A percentile compares a stretch with the other conserved stretches of the same genome.
Conservation (phyloP, 352 stramenopile genomes). For the Pythium periplocum region DNA sequence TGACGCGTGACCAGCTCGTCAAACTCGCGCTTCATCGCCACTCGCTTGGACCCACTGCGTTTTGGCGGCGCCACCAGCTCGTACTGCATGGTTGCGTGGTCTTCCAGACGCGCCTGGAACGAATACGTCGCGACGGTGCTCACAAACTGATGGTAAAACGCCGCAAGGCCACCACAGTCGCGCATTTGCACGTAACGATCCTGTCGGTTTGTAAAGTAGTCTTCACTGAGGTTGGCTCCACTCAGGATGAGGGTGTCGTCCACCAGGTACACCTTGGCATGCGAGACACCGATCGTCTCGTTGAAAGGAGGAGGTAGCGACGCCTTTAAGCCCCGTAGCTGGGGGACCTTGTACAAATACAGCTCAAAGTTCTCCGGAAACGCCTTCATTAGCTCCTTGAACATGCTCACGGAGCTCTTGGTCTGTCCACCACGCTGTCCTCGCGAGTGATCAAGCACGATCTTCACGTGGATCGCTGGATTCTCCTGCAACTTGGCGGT, state of each 20-base stretch:
- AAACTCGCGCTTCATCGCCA: constrained; percentile 35
- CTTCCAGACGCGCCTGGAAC: constrained; percentile 32
- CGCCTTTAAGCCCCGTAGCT: constrained; percentile 53
- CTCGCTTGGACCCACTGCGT: constrained; percentile 8
- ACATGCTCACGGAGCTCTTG: constrained; percentile 55
- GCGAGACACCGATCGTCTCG: constrained; percentile 75
- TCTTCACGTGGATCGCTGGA: constrained; percentile 43
- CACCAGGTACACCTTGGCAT: constrained; percentile 82
- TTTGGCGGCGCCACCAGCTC: constrained; percentile 1
- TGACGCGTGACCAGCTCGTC: constrained; percentile 30
- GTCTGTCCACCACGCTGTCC: constrained; percentile 42
- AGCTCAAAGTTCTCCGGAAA: constrained; percentile 53
- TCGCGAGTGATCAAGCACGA: constrained; percentile 70
- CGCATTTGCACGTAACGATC: constrained; percentile 74
- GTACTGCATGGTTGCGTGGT: constrained; percentile 1
- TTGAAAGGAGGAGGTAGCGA: constrained; percentile 71
- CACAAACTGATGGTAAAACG: constrained; percentile 76
- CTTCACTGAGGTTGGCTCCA: constrained; percentile 73
- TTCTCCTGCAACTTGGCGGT: constrained; percentile 27
- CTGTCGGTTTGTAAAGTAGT: constrained; percentile 84
- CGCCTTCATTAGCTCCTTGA: constrained; percentile 35
- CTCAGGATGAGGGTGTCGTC: constrained; percentile 79
- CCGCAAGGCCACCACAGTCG: constrained; percentile 36
- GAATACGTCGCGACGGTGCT: constrained; percentile 36
- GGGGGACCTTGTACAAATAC: constrained; percentile 66